Percentiles rank a stretch among this genome's conserved stretches.
These are phyloP conservation scores for Nothophoma quercina DNA, from an alignment of 2,329 filamentous ascomycete species.

Conservation along the genomic window DNA sequence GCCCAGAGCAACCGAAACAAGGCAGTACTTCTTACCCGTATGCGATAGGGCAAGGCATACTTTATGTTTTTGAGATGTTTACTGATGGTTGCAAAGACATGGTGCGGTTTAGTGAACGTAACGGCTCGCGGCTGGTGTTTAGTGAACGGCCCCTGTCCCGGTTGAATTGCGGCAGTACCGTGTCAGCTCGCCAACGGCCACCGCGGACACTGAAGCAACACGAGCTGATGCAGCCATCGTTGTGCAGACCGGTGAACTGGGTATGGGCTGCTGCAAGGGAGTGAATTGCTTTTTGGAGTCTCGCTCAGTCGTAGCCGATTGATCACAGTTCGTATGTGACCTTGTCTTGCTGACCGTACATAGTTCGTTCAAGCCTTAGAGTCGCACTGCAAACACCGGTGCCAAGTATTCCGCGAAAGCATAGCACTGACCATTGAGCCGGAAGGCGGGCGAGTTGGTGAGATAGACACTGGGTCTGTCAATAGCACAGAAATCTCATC, in stretches of 20 bases:
- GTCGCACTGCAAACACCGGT: not conserved
- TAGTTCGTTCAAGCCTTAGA: not conserved
- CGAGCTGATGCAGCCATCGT: conserved; percentile 6
- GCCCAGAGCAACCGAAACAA: not conserved
- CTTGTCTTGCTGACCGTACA: not conserved
- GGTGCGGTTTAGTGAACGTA: not conserved
- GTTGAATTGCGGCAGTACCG: not conserved
- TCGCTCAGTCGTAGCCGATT: not conserved
- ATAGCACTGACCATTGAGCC: not conserved
- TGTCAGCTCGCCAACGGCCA: not conserved
- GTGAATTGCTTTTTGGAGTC: not conserved
- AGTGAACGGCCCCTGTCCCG: not conserved
- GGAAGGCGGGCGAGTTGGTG: not conserved
- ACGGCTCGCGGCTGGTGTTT: not conserved
- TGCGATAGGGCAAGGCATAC: not conserved
- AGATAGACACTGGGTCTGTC: not conserved
- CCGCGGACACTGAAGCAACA: not conserved
- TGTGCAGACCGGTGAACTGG: not conserved
- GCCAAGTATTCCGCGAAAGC: not conserved
- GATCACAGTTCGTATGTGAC: not conserved
- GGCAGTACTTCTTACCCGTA: not conserved
- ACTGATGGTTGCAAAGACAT: not conserved
- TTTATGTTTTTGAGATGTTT: not conserved
- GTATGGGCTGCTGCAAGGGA: conserved; percentile 4
- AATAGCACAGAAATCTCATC: not conserved